phyloP scores from a whole-genome alignment of 805 yeast genomes.

The Schwanniomyces vanrijiae region DNA sequence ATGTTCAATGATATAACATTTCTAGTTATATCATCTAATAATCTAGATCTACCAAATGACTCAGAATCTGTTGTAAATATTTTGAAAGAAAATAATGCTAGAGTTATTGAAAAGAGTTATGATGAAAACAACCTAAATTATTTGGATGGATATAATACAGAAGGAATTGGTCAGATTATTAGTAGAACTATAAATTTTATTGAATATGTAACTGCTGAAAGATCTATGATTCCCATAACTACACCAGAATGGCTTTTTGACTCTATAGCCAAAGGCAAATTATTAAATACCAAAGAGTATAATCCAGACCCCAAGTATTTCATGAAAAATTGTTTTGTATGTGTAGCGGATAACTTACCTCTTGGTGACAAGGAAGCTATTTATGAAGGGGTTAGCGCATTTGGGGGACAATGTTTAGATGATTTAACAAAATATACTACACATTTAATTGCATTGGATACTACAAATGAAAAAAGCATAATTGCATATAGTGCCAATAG shows the following conservation, averaged over 20 bases:
- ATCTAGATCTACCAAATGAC: background rate
- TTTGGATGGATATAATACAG: slow-evolving; percentile 13
- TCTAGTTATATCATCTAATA: background rate
- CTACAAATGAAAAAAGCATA: slow-evolving; percentile 56
- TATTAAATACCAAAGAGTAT: slow-evolving; percentile 55
- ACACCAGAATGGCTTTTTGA: slow-evolving; percentile 60
- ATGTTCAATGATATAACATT: background rate
- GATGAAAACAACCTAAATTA: slow-evolving; percentile 17
- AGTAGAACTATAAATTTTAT: slow-evolving; percentile 52
- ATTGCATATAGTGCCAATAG: slow-evolving; percentile 45
- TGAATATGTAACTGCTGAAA: slow-evolving; percentile 46
- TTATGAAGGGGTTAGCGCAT: slow-evolving; percentile 62
- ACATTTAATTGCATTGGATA: slow-evolving; percentile 64
- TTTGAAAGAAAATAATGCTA: slow-evolving; percentile 18
- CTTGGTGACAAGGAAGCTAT: slow-evolving; percentile 65
- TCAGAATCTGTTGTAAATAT: background rate
- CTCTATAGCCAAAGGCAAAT: slow-evolving; percentile 39
- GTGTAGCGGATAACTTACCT: slow-evolving; percentile 57
- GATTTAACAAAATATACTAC: slow-evolving; percentile 70
- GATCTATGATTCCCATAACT: slow-evolving; percentile 65
- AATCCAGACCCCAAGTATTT: slow-evolving; percentile 72
- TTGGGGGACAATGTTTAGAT: slow-evolving; percentile 76
- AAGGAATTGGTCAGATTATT: slow-evolving; percentile 47
- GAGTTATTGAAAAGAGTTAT: slow-evolving; percentile 17
- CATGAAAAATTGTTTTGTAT: slow-evolving; percentile 60